Percentiles rank a stretch among this genome's conserved stretches.
Evolutionary conservation across 305 asterid genomes (phyloP).

Genomic region (Solanum aculeatissimum): DNA sequence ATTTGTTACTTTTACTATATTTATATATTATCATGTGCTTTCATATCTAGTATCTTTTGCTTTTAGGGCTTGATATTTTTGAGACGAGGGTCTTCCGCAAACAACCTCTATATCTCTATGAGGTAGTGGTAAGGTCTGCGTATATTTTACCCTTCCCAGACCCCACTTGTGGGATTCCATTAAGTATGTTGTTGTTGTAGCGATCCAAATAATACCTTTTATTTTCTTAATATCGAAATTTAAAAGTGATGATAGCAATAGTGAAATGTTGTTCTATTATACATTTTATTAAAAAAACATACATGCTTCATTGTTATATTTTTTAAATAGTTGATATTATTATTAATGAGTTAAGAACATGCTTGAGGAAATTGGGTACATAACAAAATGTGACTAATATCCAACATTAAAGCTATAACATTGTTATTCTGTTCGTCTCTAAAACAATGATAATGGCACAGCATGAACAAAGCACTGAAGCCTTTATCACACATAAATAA

Average conservation of each 20-base stretch:
- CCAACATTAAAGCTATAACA: background rate
- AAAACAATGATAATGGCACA: background rate
- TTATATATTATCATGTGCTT: too few species aligned
- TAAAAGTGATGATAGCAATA: background rate
- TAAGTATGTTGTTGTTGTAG: too few species aligned
- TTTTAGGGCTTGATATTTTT: too few species aligned
- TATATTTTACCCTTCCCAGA: too few species aligned
- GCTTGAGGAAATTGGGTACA: background rate
- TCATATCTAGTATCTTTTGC: too few species aligned
- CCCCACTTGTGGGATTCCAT: too few species aligned
- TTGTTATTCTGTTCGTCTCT: background rate
- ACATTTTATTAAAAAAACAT: background rate
- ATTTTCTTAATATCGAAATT: background rate
- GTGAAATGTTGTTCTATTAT: background rate
- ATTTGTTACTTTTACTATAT: too few species aligned
- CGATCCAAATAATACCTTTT: background rate
- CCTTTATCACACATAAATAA: too few species aligned
- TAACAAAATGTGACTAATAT: background rate
- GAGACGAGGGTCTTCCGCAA: too few species aligned
- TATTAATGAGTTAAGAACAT: background rate
- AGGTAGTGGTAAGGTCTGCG: too few species aligned
- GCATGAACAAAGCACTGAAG: background rate
- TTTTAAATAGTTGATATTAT: background rate
- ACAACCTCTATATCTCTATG: too few species aligned
- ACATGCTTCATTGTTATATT: background rate